Evolutionary conservation across 768 basidiomycete species (phyloP), one percentile per base, ranked within the genome.

Genomic region (Pleurotus cornucopiae): DNA sequence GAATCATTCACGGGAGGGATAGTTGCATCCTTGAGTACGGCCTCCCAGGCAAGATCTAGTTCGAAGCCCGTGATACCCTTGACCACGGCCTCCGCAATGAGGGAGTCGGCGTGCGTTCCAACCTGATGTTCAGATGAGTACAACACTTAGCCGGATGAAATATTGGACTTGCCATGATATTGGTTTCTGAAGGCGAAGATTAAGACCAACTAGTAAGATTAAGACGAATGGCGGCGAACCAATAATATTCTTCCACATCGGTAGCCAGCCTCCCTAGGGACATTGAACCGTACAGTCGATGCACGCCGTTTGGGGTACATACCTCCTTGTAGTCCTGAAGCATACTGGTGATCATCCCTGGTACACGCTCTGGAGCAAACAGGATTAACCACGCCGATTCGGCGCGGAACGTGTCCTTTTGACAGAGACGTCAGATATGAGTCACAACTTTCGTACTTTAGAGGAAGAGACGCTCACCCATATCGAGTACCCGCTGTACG

Each of bases 221-320:
- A 14, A 20, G 6, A 16, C 25, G 45, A 18, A 39, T 41, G 21
- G 14, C 20, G 21, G 60, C 72, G 57, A 44, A 80, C 83, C 83
- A 23, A 87, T 81, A 7, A 91, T 78, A 58, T 92, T 91, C 71
- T 91, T 91, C 90, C 90, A 92, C 88, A 91, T 91, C 0, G 90
- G 91, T 38, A 92, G 70, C 88, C 89, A 89, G 3, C 91, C 90
- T 11, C 87, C 81, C 83, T 78, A 43, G 4, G 21, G 13, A 58
- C 14, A 4, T 12, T 16, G 16, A 4, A 41, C 21, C 4, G 7
- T 30, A 18, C 48, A 16, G 5, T 2, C 18, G 23, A n/a, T 11
- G 41, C 9, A 77, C 60, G 38, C 12, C 13, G 23, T 20, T 7
- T 18, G 49, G 25, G 2, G 1, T 26, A 58, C 64, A 4, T 56